These are phyloP conservation scores for Lecanicillium sp. DNA, from an alignment of 2,329 filamentous ascomycete species.

Conservation along the genomic window DNA sequence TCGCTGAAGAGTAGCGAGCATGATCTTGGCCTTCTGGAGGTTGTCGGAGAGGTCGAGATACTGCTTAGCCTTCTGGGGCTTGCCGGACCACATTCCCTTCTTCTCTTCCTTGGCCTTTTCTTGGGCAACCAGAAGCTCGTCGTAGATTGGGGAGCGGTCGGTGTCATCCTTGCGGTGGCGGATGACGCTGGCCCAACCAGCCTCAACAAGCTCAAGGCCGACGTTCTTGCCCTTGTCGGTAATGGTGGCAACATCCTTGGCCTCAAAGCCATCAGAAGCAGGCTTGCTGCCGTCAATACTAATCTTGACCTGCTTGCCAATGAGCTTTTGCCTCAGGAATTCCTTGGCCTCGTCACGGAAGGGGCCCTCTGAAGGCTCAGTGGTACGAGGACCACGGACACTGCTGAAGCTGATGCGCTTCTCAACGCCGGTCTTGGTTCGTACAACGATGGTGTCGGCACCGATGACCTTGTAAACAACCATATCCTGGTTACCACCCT, in stretches of 20 bases:
- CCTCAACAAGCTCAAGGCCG: slow-evolving; percentile 78
- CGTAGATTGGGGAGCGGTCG: slow-evolving; percentile 89
- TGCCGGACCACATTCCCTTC: slow-evolving; percentile 93
- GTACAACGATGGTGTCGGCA: slow-evolving; percentile 82
- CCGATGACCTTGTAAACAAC: slow-evolving; percentile 79
- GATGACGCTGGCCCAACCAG: slow-evolving; percentile 89
- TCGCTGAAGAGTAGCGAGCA: slow-evolving; percentile 77
- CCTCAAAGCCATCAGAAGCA: slow-evolving; percentile 84
- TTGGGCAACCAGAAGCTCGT: slow-evolving; percentile 76
- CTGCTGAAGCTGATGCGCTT: slow-evolving; percentile 91
- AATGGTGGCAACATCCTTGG: slow-evolving; percentile 88
- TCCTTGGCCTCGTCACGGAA: slow-evolving; percentile 95
- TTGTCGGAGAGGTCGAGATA: slow-evolving; percentile 89
- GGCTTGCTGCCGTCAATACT: slow-evolving; percentile 86
- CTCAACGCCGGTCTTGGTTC: slow-evolving; percentile 77
- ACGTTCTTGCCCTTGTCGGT: slow-evolving; percentile 81
- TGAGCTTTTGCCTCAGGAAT: slow-evolving; percentile 85
- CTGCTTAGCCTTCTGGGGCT: slow-evolving; percentile 74
- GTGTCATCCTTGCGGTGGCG: slow-evolving; percentile 92
- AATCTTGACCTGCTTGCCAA: slow-evolving; percentile 91
- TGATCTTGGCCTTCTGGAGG: slow-evolving; percentile 91
- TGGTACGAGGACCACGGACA: slow-evolving; percentile 83
- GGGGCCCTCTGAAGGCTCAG: slow-evolving; percentile 78
- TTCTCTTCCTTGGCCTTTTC: slow-evolving; percentile 77
- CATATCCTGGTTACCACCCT: slow-evolving; percentile 66